Base-by-base conservation (phyloP, 1,284 basidiomycete genomes). In the Cutaneotrichosporon daszewskae region DNA sequence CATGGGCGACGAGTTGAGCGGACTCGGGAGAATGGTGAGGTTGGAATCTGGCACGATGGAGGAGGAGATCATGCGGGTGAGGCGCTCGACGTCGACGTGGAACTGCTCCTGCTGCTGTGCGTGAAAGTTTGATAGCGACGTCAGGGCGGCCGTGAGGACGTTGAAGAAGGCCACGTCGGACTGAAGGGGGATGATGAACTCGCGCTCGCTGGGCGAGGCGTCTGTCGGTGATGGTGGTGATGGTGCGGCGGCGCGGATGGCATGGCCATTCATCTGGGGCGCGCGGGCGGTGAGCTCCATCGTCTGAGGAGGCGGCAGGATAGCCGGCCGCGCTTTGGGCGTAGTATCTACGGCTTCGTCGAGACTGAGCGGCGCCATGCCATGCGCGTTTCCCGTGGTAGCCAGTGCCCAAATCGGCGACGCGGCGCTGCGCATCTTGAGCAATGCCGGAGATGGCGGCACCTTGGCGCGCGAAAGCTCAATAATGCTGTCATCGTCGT, bases 81-180 rank as follows among this genome's bases (percentile, higher is more conserved):
- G 78, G 0, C 68, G 59, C 16, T 75, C 55, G 8, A 95, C 79
- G 6, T 82, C 76, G 13, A 72, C 59, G 5, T 77, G 74, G 64
- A 95, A 92, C 16, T 80, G 73, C 6, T 72, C 69, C 27, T 83
- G 79, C 36, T 90, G 77, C 10, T 70, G 71, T 5, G 74, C 58
- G 45, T 90, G 79, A 54, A 88, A 80, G 2, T 72, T 69, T 12
- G 83, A 80, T 22, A 94, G 77, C 1, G 81, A 76, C 35, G 80
- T 76, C 18, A 95, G 75, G 4, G 87, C 82, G 0, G 79, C 77
- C 0, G 79, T 81, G 32, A 94, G 78, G 8, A 87, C 77, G 31
- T 82, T 77, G 66, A 92, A 87, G 72, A 97, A 96, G 1, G 78
- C 79, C 24, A 80, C 77, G 60, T 95, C 89, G 25, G 87, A 83